Conservation (phyloP, 805 yeast genomes). For the Lachancea fermentati region DNA sequence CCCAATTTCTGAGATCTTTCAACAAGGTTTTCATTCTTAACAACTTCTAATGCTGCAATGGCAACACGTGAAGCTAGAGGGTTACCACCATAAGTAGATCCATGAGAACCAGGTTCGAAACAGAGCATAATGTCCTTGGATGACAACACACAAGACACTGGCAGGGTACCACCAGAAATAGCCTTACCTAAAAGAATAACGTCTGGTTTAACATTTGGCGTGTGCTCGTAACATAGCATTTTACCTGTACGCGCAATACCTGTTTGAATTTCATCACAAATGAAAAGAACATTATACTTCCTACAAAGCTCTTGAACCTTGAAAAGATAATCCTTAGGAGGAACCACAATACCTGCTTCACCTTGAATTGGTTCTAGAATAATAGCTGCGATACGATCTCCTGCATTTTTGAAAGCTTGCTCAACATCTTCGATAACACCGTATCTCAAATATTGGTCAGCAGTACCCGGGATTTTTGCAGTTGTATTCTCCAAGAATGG, state of each 20-base stretch:
- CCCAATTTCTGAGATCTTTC: slow-evolving; percentile 75
- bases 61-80: slow-evolving; percentile 92
- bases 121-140: slow-evolving; percentile 86
- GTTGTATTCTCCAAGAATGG: slow-evolving; percentile 84
- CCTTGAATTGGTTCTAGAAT: slow-evolving; percentile 96
- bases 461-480: slow-evolving; percentile 74
- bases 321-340: slow-evolving; percentile 74
- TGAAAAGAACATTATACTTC: slow-evolving; percentile 78
- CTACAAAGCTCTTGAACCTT: slow-evolving; percentile 70
- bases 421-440: slow-evolving; percentile 85
- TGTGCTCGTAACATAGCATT: slow-evolving; percentile 87
- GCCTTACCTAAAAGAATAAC: slow-evolving; percentile 89
- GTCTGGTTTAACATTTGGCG: slow-evolving; percentile 75
- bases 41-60: slow-evolving; percentile 87
- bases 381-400: slow-evolving; percentile 86
- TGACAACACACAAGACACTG: slow-evolving; percentile 86
- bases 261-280: slow-evolving; percentile 96
- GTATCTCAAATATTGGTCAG: slow-evolving; percentile 59
- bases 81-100: slow-evolving; percentile 97
- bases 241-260: slow-evolving; percentile 97
- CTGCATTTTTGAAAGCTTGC: slow-evolving; percentile 71
- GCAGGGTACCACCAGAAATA: slow-evolving; percentile 88
- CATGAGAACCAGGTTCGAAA: slow-evolving; percentile 93
- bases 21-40: slow-evolving; percentile 78
- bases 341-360: slow-evolving; percentile 96